These are phyloP conservation scores for Dictyostelium intermedium DNA, from an alignment of 78 protist species.

Conservation along the genomic window DNA sequence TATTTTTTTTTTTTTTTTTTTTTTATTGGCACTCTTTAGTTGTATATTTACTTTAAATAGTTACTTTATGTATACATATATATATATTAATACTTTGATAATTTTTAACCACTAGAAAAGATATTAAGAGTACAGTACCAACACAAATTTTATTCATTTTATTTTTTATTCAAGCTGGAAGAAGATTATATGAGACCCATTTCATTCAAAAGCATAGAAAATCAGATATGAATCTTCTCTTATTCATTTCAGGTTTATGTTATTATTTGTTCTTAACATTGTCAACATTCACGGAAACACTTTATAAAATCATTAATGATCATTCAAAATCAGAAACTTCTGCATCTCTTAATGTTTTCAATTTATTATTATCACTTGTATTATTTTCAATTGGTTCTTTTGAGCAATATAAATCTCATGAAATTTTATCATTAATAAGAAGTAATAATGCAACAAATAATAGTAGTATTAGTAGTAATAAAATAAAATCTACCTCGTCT, in stretches of 20 bases:
- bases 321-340: not conserved
- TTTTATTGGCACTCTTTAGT: no score
- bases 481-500: not conserved
- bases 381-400: not conserved
- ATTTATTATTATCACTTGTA: not conserved
- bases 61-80: no score
- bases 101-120: no score
- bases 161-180: constrained; percentile 20
- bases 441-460: no score
- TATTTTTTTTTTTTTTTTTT: not conserved
- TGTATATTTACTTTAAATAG: no score
- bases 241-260: constrained; percentile 30
- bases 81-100: no score
- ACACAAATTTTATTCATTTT: not conserved
- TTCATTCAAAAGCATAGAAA: constrained; percentile 22
- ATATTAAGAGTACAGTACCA: not conserved
- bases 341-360: not conserved
- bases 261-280: constrained; percentile 20
- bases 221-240: not conserved
- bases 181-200: constrained; percentile 31
- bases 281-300: not conserved
- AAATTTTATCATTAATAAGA: constrained; percentile 5
- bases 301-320: not conserved
- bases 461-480: no score
- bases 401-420: constrained; percentile 17